Evolutionary conservation across 1,139 yeast genomes (phyloP).

Genomic region (Suhomyces ambrosiae): DNA sequence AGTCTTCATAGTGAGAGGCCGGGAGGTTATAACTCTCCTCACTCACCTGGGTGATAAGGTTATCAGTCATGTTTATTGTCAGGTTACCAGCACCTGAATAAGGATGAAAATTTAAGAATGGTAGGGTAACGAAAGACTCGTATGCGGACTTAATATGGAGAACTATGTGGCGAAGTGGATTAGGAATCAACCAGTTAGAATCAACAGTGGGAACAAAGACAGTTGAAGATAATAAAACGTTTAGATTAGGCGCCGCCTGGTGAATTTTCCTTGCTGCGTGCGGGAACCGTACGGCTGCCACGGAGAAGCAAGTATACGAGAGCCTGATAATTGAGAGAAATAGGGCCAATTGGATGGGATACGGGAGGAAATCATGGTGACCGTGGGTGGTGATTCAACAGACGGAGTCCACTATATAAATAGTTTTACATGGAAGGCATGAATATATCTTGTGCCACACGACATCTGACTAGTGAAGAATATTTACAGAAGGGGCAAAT

Average conservation of each 20-base stretch:
- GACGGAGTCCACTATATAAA: too few relatives aligned
- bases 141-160: too few relatives aligned
- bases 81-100: constrained; percentile 20
- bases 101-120: not conserved
- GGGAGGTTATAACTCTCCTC: constrained; percentile 37
- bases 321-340: not conserved
- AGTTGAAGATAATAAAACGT: not conserved
- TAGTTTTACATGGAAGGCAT: too few relatives aligned
- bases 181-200: not conserved
- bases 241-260: not conserved
- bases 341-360: not conserved
- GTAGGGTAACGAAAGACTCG: too few relatives aligned
- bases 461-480: too few relatives aligned
- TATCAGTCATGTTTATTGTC: constrained; percentile 31
- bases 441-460: too few relatives aligned
- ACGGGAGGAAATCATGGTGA: too few relatives aligned
- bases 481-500: too few relatives aligned
- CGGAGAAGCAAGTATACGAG: not conserved
- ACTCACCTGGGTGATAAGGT: constrained; percentile 68
- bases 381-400: too few relatives aligned
- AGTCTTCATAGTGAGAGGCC: constrained; percentile 21
- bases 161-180: too few relatives aligned
- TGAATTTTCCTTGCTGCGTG: not conserved
- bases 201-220: not conserved
- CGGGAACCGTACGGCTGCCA: constrained; percentile 1